phyloP scores from a whole-genome alignment of 345 rosid species.

The Anastatica hierochuntica region DNA sequence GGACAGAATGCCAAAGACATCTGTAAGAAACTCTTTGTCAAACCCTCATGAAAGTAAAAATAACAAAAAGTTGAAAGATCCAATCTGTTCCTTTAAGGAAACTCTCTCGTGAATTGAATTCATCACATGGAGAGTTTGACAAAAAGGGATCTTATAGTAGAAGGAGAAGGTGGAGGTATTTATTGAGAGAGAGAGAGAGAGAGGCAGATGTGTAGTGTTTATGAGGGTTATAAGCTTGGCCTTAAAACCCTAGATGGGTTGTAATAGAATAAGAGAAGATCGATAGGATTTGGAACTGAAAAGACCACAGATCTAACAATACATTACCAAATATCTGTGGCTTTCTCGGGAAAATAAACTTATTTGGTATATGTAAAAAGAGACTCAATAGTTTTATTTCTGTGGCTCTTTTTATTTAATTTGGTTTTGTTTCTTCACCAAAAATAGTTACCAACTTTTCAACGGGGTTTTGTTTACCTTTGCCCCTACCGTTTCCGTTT shows the following conservation, averaged over 20 bases:
- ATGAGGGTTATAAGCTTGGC: not conserved
- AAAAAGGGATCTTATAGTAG: not conserved
- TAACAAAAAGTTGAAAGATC: conserved; percentile 3
- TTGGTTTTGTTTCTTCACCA: not conserved
- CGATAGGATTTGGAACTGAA: not conserved
- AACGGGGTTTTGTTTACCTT: conserved; percentile 11
- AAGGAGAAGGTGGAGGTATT: not conserved
- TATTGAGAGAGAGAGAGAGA: conserved; percentile 22
- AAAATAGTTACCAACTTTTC: conserved; percentile 11
- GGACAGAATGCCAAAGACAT: conserved; percentile 95
- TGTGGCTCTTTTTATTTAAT: not conserved
- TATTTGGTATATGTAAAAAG: not conserved
- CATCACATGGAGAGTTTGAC: not conserved
- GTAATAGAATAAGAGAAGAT: conserved; percentile 27
- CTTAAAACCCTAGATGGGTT: conserved; percentile 24
- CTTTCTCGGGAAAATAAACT: conserved; percentile 7
- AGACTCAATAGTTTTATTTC: not conserved
- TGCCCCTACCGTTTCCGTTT: conserved; percentile 28
- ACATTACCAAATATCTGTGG: not conserved
- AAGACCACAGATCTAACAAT: conserved; percentile 13
- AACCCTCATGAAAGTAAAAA: conserved; percentile 49
- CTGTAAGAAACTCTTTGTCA: conserved; percentile 77
- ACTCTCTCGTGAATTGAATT: not conserved
- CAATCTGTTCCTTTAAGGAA: not conserved
- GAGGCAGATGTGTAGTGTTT: conserved; percentile 7